Evolutionary conservation across 129 eudicot genomes (phyloP).

Genomic region (Centaurea solstitialis): DNA sequence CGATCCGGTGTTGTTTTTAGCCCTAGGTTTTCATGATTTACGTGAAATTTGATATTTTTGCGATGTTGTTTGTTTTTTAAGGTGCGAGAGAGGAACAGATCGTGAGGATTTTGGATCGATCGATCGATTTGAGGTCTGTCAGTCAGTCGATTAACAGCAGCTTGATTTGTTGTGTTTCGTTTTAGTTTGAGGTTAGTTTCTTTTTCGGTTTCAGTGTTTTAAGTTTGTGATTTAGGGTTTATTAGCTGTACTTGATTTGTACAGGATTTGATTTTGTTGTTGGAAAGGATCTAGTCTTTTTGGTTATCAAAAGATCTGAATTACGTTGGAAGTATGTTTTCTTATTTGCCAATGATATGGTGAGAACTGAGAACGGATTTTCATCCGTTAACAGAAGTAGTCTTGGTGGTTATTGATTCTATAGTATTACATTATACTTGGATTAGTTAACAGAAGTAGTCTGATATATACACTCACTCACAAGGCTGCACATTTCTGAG

Average conservation of each 20-base stretch:
- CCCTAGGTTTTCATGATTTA: slow-evolving; percentile 22
- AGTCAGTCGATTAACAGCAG: slow-evolving; percentile 3
- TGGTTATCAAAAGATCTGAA: slow-evolving; percentile 16
- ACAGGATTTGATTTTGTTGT: neutral
- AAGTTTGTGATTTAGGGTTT: slow-evolving; percentile 12
- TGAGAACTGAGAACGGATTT: slow-evolving; percentile 6
- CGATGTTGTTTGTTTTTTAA: neutral
- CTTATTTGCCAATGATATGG: neutral
- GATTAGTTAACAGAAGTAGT: neutral
- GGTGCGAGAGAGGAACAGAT: slow-evolving; percentile 23
- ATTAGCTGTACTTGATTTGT: neutral
- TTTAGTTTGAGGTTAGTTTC: slow-evolving; percentile 18
- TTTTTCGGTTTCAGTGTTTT: slow-evolving; percentile 7
- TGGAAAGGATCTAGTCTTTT: neutral
- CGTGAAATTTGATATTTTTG: slow-evolving; percentile 15
- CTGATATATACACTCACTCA: neutral
- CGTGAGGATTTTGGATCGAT: slow-evolving; percentile 21
- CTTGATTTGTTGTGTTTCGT: slow-evolving; percentile 11
- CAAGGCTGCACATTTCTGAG: neutral
- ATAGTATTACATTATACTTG: slow-evolving; percentile 14
- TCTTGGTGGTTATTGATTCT: neutral
- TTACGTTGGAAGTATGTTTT: neutral
- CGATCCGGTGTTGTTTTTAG: slow-evolving; percentile 6
- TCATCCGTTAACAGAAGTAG: too few species aligned
- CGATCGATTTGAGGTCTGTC: slow-evolving; percentile 9